Base-by-base conservation (phyloP, 2,329 filamentous ascomycete genomes). In the Calonectria pteridis region DNA sequence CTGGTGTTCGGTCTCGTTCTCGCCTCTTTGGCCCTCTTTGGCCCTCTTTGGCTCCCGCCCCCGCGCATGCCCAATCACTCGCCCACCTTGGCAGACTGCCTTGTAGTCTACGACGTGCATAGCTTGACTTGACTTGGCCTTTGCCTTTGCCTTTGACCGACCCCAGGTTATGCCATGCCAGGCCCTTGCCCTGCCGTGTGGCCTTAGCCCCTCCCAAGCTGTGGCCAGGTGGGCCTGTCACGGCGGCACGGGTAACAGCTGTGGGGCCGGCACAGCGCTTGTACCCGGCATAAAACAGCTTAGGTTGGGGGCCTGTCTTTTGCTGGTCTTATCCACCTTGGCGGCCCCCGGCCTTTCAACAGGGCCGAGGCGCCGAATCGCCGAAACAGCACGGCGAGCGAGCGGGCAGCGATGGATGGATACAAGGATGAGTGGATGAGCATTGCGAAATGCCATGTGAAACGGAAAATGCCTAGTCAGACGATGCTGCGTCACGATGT, bases 251-350 rank as follows among this genome's bases (percentile, higher is more conserved):
- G 63, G 43, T 50, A 66, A 16, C 37, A 37, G n/a, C 23, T 69
- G 70, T 58, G 70, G 70, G 70, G 70, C 70, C 70, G 70, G 70
- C 26, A 66, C 70, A 72, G 40, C 58, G 46, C 70, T 72, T 40
- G 55, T 35, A 46, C 64, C 70, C 53, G 53, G 53, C 31, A 59
- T 59, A 59, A 59, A 59, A 37, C 31, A 55, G 23, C 43, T 29
- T 43, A n/a, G 20, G 51, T 9, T 58, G 35, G 29, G 40, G 40
- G 16, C 43, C 4, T 53, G 50, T 33, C 14, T 33, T 31, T 6
- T 6, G 40, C 16, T 40, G 6, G 35, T 40, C 35, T 58, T 6
- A 37, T 37, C 53, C 53, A 59, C 53, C 50, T 50, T n/a, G n/a
- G 59, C 50, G 43, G 69, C 33, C 37, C 65, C 65, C 70, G 71